Percentiles rank a stretch among this genome's conserved stretches.
phyloP scores from a whole-genome alignment of 176 grass and related monocot genomes.

The Aegilops longissima region DNA sequence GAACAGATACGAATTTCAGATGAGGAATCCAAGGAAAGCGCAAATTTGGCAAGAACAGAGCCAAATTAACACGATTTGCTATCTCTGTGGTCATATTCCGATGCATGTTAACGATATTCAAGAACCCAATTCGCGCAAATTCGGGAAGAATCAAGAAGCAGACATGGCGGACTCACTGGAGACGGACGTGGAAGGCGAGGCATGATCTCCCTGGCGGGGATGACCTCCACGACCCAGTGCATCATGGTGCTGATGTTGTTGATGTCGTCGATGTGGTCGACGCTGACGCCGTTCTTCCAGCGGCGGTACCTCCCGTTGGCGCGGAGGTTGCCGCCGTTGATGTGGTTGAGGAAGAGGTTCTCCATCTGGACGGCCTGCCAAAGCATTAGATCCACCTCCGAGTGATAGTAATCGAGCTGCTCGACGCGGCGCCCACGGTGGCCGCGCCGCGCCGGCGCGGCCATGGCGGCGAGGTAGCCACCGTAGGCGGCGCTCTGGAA shows the following conservation, averaged over 20 bases:
- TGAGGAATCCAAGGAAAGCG: too few species aligned
- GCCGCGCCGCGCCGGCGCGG: too few species aligned
- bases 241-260: neutral
- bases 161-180: neutral
- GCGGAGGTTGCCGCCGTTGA: neutral
- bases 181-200: neutral
- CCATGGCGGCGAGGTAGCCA: constrained; percentile 7
- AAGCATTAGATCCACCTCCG: neutral
- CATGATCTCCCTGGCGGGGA: too few species aligned
- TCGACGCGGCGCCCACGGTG: neutral
- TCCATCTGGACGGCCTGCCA: neutral
- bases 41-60: too few species aligned
- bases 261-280: neutral
- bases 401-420: neutral
- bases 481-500: constrained; percentile 25
- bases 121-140: neutral
- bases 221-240: constrained; percentile 11
- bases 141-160: too few species aligned
- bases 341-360: neutral
- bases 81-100: too few species aligned
- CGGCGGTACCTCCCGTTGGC: neutral
- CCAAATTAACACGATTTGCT: too few species aligned
- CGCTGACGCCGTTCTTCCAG: neutral
- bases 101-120: neutral
- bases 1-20: too few species aligned